Evolutionary conservation across 106 monocot genomes (phyloP).

Genomic region (Xerophyta viscosa): DNA sequence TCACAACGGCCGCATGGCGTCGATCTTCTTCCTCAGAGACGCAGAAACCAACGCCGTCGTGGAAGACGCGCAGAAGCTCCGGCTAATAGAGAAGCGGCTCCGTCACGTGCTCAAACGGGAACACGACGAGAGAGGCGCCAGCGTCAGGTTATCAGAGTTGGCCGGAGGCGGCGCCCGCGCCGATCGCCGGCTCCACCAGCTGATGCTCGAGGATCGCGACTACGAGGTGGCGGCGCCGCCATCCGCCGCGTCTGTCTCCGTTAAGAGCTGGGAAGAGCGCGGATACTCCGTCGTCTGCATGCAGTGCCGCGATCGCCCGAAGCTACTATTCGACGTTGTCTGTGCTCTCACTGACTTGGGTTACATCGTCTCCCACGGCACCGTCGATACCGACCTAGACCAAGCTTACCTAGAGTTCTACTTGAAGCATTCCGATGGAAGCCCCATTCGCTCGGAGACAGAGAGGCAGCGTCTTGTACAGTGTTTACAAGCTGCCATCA

Average conservation of each 20-base stretch:
- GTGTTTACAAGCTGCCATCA: slow-evolving; percentile 74
- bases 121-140: slow-evolving; percentile 21
- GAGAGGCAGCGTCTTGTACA: slow-evolving; percentile 82
- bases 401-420: slow-evolving; percentile 71
- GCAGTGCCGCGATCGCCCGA: slow-evolving; percentile 53
- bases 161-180: not conserved
- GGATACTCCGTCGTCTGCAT: slow-evolving; percentile 70
- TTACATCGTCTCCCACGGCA: slow-evolving; percentile 84
- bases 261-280: slow-evolving; percentile 57
- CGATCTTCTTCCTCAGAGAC: slow-evolving; percentile 27
- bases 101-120: slow-evolving; percentile 37
- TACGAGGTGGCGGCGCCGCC: slow-evolving; percentile 17
- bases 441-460: slow-evolving; percentile 75
- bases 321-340: slow-evolving; percentile 74
- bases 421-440: slow-evolving; percentile 75
- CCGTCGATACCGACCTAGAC: slow-evolving; percentile 39
- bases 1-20: slow-evolving; percentile 47
- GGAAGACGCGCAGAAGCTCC: slow-evolving; percentile 19
- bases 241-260: slow-evolving; percentile 11
- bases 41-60: slow-evolving; percentile 21
- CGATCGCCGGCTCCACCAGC: slow-evolving; percentile 19
- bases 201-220: slow-evolving; percentile 43
- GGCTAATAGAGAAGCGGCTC: slow-evolving; percentile 35
- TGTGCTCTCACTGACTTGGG: slow-evolving; percentile 84
- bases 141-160: slow-evolving; percentile 10